Conservation (phyloP, 768 basidiomycete species). For the Cystofilobasidium bisporidii region DNA sequence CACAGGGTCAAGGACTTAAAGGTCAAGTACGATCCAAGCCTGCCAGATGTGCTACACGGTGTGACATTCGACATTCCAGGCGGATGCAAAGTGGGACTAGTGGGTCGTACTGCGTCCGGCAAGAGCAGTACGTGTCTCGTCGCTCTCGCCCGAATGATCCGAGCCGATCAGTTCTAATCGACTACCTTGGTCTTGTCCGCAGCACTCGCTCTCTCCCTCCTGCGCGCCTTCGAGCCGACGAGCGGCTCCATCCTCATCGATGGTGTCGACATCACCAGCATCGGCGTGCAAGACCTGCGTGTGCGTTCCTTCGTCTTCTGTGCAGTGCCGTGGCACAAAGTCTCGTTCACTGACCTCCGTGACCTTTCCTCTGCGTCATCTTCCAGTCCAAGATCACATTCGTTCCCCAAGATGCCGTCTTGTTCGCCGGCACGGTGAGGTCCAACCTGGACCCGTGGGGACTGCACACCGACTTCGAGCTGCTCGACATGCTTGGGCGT, state of each 20-base stretch:
- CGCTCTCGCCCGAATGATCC: slow-evolving; percentile 7
- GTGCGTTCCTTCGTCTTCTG: slow-evolving; percentile 40
- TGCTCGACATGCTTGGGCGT: slow-evolving; percentile 55
- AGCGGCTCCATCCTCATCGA: slow-evolving; percentile 50
- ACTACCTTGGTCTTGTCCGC: slow-evolving; percentile 38
- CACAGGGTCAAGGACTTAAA: slow-evolving; percentile 55
- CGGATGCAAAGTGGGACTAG: slow-evolving; percentile 61
- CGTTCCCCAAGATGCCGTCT: slow-evolving; percentile 51
- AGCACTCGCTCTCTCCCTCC: slow-evolving; percentile 50
- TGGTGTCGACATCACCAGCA: slow-evolving; percentile 56
- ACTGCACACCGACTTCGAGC: slow-evolving; percentile 53
- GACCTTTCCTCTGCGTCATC: slow-evolving; percentile 17
- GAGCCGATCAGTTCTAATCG: slow-evolving; percentile 44
- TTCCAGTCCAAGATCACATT: slow-evolving; percentile 51
- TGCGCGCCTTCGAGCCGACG: slow-evolving; percentile 56
- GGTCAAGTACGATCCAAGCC: slow-evolving; percentile 66
- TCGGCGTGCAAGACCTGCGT: slow-evolving; percentile 61
- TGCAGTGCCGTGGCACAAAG: slow-evolving; percentile 37
- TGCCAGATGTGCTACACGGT: slow-evolving; percentile 67
- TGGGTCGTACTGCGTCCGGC: slow-evolving; percentile 31
- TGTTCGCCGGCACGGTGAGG: slow-evolving; percentile 61
- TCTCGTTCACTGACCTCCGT: slow-evolving; percentile 36
- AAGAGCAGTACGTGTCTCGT: slow-evolving; percentile 9
- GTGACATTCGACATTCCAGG: slow-evolving; percentile 60
- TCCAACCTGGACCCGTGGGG: slow-evolving; percentile 64